Conservation (phyloP, 768 basidiomycete species). For the Galerina marginata region DNA sequence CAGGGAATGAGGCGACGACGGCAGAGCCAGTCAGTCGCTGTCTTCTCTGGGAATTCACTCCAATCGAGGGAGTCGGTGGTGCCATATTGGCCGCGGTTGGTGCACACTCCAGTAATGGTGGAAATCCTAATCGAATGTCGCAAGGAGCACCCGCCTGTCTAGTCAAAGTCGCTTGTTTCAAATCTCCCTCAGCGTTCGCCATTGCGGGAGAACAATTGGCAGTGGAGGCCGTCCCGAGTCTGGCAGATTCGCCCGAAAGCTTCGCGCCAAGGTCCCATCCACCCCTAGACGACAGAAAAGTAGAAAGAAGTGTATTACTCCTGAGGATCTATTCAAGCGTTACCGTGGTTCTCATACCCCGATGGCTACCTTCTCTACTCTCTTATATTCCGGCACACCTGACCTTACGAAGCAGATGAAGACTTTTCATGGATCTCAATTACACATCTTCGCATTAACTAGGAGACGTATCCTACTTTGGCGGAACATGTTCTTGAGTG, state of each 20-base stretch:
- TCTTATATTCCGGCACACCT: conserved; percentile 19
- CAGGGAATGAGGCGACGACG: conserved; percentile 42
- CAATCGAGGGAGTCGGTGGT: conserved; percentile 36
- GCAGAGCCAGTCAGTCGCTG: conserved; percentile 49
- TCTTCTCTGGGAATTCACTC: conserved; percentile 39
- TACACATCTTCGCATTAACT: conserved; percentile 40
- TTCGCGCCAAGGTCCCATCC: conserved; percentile 44
- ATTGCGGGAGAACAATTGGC: conserved; percentile 36
- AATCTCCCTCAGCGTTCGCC: conserved; percentile 41
- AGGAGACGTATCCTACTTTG: conserved; percentile 41
- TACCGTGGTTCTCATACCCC: conserved; percentile 35
- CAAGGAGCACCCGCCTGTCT: conserved; percentile 12
- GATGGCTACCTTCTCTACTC: conserved; percentile 41
- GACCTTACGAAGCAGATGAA: conserved; percentile 28
- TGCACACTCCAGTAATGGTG: conserved; percentile 36
- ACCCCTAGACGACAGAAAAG: conserved; percentile 42
- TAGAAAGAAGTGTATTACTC: conserved; percentile 34
- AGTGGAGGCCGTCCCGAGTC: conserved; percentile 35
- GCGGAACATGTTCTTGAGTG: conserved; percentile 49
- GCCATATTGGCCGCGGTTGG: conserved; percentile 51
- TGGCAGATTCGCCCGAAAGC: conserved; percentile 39
- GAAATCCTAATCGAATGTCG: conserved; percentile 25
- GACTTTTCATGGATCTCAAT: too few relatives aligned
- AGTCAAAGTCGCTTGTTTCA: conserved; percentile 48
- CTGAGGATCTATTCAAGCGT: conserved; percentile 39